phyloP scores from a whole-genome alignment of 768 basidiomycete genomes.

The Suillus americanus region DNA sequence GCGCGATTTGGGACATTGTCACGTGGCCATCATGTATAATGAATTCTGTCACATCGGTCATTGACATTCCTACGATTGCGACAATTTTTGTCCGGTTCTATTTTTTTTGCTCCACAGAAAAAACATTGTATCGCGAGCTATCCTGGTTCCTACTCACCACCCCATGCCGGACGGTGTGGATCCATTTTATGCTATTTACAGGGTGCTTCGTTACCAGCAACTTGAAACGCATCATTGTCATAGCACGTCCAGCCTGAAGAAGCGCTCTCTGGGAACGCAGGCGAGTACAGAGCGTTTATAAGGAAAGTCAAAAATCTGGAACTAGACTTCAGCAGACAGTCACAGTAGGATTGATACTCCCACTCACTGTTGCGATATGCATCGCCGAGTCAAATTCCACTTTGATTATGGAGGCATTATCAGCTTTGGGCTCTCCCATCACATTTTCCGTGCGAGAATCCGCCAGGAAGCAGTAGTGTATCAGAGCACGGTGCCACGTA shows the following conservation, averaged over 20 bases:
- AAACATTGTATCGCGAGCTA: background rate
- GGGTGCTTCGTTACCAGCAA: background rate
- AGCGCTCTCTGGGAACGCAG: conserved; percentile 18
- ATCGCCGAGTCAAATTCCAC: conserved; percentile 15
- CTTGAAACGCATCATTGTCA: conserved; percentile 1
- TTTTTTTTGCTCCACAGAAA: background rate
- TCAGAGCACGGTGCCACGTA: conserved; percentile 27
- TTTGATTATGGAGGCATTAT: conserved; percentile 33
- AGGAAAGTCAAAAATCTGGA: conserved; percentile 25
- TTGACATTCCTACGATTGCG: background rate
- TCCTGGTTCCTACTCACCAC: background rate
- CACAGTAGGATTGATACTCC: no score
- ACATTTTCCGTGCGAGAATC: conserved; percentile 43
- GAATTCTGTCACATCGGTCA: background rate
- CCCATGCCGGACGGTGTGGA: background rate
- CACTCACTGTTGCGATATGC: conserved; percentile 22
- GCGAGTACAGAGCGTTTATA: conserved; percentile 24
- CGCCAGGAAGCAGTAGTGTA: conserved; percentile 43
- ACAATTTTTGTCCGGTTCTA: background rate
- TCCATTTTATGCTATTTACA: background rate
- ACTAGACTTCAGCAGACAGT: background rate
- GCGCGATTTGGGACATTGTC: background rate
- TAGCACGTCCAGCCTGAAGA: conserved; percentile 24
- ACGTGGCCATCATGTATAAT: background rate
- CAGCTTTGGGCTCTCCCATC: conserved; percentile 41